Evolutionary conservation across 1,284 basidiomycete species (phyloP).

Genomic region (Blastosporella zonata): DNA sequence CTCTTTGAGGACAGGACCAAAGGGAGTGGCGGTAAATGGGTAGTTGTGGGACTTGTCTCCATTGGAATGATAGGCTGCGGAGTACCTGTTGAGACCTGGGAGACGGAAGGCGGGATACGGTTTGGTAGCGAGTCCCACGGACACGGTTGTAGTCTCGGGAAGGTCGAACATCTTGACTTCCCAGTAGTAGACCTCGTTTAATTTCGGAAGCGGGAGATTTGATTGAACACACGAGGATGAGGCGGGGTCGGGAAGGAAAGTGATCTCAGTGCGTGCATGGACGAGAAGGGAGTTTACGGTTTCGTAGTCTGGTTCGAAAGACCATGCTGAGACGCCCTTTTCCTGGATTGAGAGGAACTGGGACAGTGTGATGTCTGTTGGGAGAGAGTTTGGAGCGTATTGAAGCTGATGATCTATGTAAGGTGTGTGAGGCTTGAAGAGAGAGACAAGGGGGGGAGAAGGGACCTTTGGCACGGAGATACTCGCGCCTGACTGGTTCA

Average conservation of each 20-base stretch:
- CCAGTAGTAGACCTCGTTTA: constrained; percentile 98
- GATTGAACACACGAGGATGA: constrained; percentile 92
- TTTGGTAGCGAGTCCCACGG: constrained; percentile 91
- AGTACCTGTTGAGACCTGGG: constrained; percentile 86
- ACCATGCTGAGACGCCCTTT: constrained; percentile 97
- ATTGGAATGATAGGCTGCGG: constrained; percentile 95
- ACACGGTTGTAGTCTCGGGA: constrained; percentile 77
- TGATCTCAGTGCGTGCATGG: constrained; percentile 91
- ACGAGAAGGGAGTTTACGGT: constrained; percentile 87
- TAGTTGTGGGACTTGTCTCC: constrained; percentile 98
- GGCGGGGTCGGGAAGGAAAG: constrained; percentile 91
- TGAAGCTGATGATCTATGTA: constrained; percentile 83
- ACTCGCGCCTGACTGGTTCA: constrained; percentile 69
- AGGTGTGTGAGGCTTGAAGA: constrained; percentile 8
- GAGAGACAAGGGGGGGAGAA: constrained; percentile 7
- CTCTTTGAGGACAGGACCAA: constrained; percentile 85
- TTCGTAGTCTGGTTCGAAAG: constrained; percentile 96
- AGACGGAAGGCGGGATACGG: constrained; percentile 92
- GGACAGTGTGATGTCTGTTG: constrained; percentile 94
- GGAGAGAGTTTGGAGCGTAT: constrained; percentile 88
- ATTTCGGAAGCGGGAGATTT: constrained; percentile 89
- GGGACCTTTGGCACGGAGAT: constrained; percentile 86
- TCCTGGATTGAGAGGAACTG: constrained; percentile 98
- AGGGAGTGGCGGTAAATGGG: constrained; percentile 87
- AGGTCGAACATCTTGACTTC: constrained; percentile 98